Evolutionary conservation across 208 protist genomes (phyloP).

Genomic region (Vickermania ingenoplastis): DNA sequence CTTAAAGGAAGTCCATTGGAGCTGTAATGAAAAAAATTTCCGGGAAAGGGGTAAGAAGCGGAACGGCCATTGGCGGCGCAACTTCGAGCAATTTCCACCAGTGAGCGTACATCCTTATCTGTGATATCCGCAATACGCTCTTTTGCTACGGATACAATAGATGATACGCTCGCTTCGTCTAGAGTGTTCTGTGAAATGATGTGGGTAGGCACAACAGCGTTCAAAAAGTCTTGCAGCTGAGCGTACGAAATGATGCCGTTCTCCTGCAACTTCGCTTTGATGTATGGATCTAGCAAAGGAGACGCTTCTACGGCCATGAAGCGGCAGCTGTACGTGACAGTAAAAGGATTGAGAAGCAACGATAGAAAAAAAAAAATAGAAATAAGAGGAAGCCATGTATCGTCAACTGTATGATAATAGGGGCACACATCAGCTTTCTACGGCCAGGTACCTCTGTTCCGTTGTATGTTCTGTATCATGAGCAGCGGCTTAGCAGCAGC

Average conservation of each 20-base stretch:
- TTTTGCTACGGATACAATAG: not conserved
- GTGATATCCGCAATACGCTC: not conserved
- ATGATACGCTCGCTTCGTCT: no score
- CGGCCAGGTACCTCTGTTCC: no score
- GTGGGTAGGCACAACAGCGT: not conserved
- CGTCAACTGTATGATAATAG: no score
- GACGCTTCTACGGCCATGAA: constrained; percentile 44
- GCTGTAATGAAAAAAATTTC: no score
- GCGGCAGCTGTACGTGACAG: not conserved
- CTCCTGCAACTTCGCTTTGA: constrained; percentile 73
- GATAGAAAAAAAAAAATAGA: no score
- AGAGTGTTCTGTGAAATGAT: not conserved
- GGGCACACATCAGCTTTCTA: no score
- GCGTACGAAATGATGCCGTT: constrained; percentile 42
- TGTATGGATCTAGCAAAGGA: constrained; percentile 18
- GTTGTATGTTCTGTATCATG: no score
- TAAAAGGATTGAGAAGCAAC: no score
- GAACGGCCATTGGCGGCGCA: not conserved
- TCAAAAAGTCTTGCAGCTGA: constrained; percentile 21
- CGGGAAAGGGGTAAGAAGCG: not conserved
- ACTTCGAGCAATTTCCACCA: not conserved
- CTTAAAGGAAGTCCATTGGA: no score
- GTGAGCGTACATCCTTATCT: not conserved
- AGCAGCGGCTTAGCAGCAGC: no score
- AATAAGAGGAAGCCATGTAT: no score